A percentile compares a stretch with the other conserved stretches of the same genome.
Conservation (phyloP, 805 yeast genomes). For the Monosporozyma yasuniensis region DNA sequence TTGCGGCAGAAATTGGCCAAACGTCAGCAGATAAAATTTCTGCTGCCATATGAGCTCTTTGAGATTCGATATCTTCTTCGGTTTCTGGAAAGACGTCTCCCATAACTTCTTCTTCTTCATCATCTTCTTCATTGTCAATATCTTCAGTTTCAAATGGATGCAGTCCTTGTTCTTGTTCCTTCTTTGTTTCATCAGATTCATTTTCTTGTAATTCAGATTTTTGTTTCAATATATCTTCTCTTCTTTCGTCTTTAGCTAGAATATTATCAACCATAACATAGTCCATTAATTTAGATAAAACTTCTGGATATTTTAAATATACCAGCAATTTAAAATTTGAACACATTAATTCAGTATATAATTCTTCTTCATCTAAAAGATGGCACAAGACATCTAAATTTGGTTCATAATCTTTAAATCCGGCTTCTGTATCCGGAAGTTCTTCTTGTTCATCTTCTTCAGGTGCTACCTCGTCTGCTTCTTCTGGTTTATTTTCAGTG, state of each 20-base stretch:
- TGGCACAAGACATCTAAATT: slow-evolving; percentile 41
- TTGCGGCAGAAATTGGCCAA: slow-evolving; percentile 87
- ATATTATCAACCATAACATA: slow-evolving; percentile 39
- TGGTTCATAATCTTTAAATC: slow-evolving; percentile 33
- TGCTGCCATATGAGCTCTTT: slow-evolving; percentile 64
- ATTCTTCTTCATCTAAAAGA: slow-evolving; percentile 63
- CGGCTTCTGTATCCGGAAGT: slow-evolving; percentile 29
- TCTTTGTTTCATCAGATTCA: slow-evolving; percentile 5
- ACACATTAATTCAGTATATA: slow-evolving; percentile 62
- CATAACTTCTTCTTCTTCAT: slow-evolving; percentile 28
- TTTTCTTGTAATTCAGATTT: neutral
- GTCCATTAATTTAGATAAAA: slow-evolving; percentile 58
- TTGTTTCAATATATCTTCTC: slow-evolving; percentile 3
- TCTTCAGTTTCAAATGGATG: slow-evolving; percentile 14
- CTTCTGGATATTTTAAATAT: slow-evolving; percentile 68
- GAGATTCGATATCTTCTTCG: slow-evolving; percentile 31
- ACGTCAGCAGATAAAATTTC: slow-evolving; percentile 87
- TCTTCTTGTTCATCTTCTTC: slow-evolving; percentile 22
- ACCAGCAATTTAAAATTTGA: slow-evolving; percentile 71
- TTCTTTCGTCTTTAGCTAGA: slow-evolving; percentile 6
- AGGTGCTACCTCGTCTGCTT: slow-evolving; percentile 7
- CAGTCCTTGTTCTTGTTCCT: slow-evolving; percentile 1
- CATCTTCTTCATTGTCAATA: no score
- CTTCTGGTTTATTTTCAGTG: neutral
- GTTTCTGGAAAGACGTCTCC: slow-evolving; percentile 21